Evolutionary conservation across 2,329 filamentous ascomycete genomes (phyloP).

Genomic region (Pyrenochaeta sp.): DNA sequence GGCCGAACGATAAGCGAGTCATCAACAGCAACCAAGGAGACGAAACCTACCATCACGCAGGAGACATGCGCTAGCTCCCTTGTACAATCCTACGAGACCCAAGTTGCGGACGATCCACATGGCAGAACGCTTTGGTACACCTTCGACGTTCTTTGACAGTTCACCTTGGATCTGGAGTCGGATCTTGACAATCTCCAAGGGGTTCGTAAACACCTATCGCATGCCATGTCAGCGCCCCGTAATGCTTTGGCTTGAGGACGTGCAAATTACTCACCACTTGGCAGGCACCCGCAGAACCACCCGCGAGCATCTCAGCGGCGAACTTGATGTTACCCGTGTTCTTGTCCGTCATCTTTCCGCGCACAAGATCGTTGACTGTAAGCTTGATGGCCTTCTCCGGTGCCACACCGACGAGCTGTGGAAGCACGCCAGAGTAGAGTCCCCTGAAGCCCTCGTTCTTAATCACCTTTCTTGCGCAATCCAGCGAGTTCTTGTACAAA

Average conservation of each 20-base stretch:
- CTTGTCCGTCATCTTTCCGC: conserved; percentile 76
- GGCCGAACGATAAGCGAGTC: conserved; percentile 17
- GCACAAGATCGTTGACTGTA: conserved; percentile 94
- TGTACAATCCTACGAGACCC: conserved; percentile 93
- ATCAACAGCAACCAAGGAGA: background rate
- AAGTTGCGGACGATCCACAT: conserved; percentile 98
- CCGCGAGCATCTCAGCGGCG: conserved; percentile 80
- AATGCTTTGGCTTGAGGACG: background rate
- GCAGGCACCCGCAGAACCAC: conserved; percentile 88
- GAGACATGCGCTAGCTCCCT: conserved; percentile 92
- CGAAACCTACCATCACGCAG: conserved; percentile 72
- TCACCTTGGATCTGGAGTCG: conserved; percentile 97
- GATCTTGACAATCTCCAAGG: conserved; percentile 99
- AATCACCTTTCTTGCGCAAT: conserved; percentile 93
- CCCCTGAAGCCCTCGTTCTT: conserved; percentile 90
- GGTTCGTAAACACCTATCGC: conserved; percentile 88
- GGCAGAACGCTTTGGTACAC: conserved; percentile 85
- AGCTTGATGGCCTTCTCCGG: conserved; percentile 99
- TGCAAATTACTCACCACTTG: conserved; percentile 77
- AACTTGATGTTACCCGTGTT: conserved; percentile 76
- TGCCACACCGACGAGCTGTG: conserved; percentile 96
- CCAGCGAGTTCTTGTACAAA: conserved; percentile 95
- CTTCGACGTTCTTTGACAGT: conserved; percentile 85
- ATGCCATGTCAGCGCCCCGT: conserved; percentile 16
- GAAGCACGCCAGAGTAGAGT: conserved; percentile 92